Conservation (phyloP, 129 eudicot species). For the sunflower (Helianthus annuus) region HanXRQr2.0-SUNRISE NC_035448.2:107177601-107178100, state of each 20-base stretch:
- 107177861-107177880: too few species aligned
- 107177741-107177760: neutral
- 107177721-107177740: constrained; percentile 4
- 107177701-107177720: constrained; percentile 3
- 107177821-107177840: too few species aligned
- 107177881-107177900: too few species aligned
- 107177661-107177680: neutral
- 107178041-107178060: constrained; percentile 4
- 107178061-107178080: neutral
- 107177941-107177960: neutral
- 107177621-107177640: neutral
- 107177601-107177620: neutral
- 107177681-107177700: neutral
- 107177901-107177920: too few species aligned
- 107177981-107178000: neutral
- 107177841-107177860: too few species aligned
- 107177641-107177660: neutral
- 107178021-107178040: neutral
- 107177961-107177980: neutral
- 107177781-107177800: neutral
- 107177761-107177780: neutral
- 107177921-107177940: too few species aligned
- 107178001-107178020: neutral
- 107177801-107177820: too few species aligned
- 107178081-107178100: neutral